Evolutionary conservation across 148 eudicot genomes (phyloP).

Genomic region (Tetragonia tetragonoides): DNA sequence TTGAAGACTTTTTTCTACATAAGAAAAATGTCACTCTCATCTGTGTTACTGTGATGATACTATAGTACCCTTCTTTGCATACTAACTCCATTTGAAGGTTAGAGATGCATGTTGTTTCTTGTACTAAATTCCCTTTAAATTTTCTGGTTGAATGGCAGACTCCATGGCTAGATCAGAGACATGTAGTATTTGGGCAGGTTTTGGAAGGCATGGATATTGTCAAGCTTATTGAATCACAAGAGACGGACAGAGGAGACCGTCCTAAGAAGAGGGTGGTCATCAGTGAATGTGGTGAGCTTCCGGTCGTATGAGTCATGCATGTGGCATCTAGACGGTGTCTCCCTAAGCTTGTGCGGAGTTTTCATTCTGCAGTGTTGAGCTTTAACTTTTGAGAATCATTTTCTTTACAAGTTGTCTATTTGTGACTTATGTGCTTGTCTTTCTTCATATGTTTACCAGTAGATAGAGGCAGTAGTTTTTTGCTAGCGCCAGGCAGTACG

Average conservation of each 20-base stretch:
- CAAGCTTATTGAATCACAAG: slow-evolving; percentile 71
- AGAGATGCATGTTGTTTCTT: background rate
- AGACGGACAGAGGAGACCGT: slow-evolving; percentile 92
- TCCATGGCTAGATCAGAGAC: slow-evolving; percentile 89
- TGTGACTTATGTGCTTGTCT: too few species aligned
- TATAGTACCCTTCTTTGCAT: background rate
- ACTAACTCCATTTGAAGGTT: background rate
- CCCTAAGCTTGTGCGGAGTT: background rate
- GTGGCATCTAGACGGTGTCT: too few species aligned
- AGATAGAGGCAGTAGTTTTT: background rate
- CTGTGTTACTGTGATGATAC: background rate
- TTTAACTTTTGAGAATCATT: background rate
- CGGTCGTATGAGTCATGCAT: slow-evolving; percentile 38
- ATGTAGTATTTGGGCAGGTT: slow-evolving; percentile 92
- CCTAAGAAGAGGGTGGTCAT: slow-evolving; percentile 74
- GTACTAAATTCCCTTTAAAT: background rate
- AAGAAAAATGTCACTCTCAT: too few species aligned
- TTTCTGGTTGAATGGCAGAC: slow-evolving; percentile 51
- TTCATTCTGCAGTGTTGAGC: background rate
- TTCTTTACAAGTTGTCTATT: background rate
- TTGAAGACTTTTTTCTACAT: too few species aligned
- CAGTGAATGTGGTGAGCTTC: slow-evolving; percentile 88
- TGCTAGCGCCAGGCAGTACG: background rate
- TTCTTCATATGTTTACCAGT: too few species aligned
- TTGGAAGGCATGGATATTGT: slow-evolving; percentile 94